Evolutionary conservation across 83 land plant species (phyloP).

Genomic region (Larix sibirica): DNA sequence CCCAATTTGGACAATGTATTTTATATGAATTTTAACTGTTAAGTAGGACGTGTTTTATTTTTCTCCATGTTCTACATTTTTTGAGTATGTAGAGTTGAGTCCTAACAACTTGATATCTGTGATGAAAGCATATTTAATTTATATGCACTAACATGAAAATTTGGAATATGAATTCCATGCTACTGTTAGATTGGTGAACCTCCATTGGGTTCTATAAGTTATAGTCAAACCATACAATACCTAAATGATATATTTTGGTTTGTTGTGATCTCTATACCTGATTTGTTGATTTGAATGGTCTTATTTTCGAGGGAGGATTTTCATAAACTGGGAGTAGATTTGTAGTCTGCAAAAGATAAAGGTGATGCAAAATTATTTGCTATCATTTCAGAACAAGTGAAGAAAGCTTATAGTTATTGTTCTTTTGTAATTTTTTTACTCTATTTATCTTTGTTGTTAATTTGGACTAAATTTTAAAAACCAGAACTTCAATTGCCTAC

Average conservation of each 20-base stretch:
- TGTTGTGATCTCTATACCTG: neutral
- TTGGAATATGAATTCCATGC: neutral
- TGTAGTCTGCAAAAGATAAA: slow-evolving; percentile 44
- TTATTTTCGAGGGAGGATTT: slow-evolving; percentile 47
- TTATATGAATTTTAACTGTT: neutral
- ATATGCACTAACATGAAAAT: neutral
- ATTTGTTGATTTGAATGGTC: neutral
- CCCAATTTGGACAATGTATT: neutral
- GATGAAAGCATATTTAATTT: neutral
- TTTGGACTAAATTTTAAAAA: neutral
- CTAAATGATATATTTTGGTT: neutral
- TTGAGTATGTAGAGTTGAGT: neutral
- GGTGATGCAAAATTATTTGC: slow-evolving; percentile 40
- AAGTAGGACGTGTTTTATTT: neutral
- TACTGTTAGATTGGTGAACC: neutral
- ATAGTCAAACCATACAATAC: neutral
- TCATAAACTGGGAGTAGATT: slow-evolving; percentile 43
- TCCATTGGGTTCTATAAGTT: neutral
- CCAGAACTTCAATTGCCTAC: neutral
- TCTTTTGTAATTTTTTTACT: slow-evolving; percentile 28
- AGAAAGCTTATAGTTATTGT: slow-evolving; percentile 35
- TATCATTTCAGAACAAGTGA: slow-evolving; percentile 34
- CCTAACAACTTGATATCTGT: neutral
- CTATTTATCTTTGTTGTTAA: neutral
- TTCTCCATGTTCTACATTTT: neutral